phyloP scores from a whole-genome alignment of 805 yeast genomes.

The Wickerhamia fluorescens region DNA sequence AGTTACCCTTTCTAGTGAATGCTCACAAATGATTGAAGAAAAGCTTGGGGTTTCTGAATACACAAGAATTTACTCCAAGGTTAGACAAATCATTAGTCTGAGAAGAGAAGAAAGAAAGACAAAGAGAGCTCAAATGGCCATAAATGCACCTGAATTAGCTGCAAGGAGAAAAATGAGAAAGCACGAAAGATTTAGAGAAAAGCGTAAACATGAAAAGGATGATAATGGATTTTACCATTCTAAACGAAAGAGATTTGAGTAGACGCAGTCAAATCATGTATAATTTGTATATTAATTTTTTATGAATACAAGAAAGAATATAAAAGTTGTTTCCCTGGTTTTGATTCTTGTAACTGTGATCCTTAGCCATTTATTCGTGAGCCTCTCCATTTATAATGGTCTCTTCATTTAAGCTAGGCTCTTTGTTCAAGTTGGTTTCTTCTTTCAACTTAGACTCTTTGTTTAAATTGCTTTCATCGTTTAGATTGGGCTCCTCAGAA shows the following conservation, averaged over 20 bases:
- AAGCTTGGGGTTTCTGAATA: constrained; percentile 70
- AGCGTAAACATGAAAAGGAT: constrained; percentile 67
- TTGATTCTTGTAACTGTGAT: no score
- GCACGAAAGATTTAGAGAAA: constrained; percentile 69
- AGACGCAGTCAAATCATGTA: no score
- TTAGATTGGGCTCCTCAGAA: no score
- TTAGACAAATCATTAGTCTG: constrained; percentile 50
- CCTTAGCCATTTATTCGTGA: no score
- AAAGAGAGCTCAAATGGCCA: constrained; percentile 66
- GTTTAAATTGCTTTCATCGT: no score
- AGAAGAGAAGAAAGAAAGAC: constrained; percentile 73
- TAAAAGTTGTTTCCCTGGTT: neutral
- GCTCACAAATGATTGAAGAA: constrained; percentile 57
- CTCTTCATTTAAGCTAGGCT: no score
- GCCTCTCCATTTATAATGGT: no score
- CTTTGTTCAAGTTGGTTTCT: no score
- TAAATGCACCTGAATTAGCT: constrained; percentile 74
- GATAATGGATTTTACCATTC: constrained; percentile 69
- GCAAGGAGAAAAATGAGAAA: constrained; percentile 72
- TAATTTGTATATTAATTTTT: constrained; percentile 1
- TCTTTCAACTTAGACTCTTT: no score
- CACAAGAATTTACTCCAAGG: constrained; percentile 51
- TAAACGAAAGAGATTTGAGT: constrained; percentile 41
- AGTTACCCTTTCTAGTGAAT: constrained; percentile 49
- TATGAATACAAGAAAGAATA: constrained; percentile 1